Conservation (phyloP, 257 asterid species). For the Penstemon eatonii region DNA sequence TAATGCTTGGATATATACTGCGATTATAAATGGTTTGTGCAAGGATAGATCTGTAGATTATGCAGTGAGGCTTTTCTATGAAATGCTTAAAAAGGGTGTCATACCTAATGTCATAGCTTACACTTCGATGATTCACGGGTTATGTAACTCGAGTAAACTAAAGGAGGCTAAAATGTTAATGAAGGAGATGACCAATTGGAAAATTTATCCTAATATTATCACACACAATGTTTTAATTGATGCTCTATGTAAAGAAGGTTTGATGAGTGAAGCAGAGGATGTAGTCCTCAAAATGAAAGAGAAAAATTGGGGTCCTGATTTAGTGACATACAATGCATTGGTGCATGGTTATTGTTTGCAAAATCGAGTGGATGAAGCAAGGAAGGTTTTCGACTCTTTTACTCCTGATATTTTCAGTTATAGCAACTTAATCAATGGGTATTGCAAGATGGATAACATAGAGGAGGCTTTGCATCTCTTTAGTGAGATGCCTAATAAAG, state of each 20-base stretch:
- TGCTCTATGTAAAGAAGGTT: conserved; percentile 24
- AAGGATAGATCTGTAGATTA: too few relatives aligned
- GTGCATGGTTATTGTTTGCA: conserved; percentile 17
- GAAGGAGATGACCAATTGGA: conserved; percentile 15
- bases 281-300: conserved; percentile 9
- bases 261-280: not conserved
- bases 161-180: not conserved
- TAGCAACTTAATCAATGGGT: conserved; percentile 31
- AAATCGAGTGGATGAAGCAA: conserved; percentile 10
- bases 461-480: conserved; percentile 31
- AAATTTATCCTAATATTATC: conserved; percentile 9
- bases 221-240: conserved; percentile 3
- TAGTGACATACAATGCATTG: not conserved
- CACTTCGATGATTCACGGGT: too few relatives aligned
- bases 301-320: not conserved
- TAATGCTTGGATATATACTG: too few relatives aligned
- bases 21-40: too few relatives aligned
- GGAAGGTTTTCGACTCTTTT: conserved; percentile 27
- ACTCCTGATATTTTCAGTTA: conserved; percentile 17
- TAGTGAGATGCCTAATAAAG: conserved; percentile 17
- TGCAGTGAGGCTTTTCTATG: too few relatives aligned
- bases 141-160: not conserved
- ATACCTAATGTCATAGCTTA: too few relatives aligned
- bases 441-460: conserved; percentile 26
- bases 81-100: too few relatives aligned